Conservation (phyloP, 1,284 basidiomycete species). For the Wolfiporia cocos region DNA sequence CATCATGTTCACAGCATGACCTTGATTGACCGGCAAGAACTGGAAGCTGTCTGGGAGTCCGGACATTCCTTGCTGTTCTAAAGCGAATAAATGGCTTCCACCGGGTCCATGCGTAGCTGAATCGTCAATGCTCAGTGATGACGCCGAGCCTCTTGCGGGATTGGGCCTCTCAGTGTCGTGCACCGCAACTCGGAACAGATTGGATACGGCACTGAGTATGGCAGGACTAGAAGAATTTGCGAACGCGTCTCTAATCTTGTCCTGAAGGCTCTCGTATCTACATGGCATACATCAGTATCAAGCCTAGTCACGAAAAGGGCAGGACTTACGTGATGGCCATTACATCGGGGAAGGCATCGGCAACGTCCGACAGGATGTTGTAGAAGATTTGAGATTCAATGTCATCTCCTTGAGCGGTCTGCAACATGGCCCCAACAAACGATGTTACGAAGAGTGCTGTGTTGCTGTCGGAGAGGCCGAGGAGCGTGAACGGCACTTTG, state of each 20-base stretch:
- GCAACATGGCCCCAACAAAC: slow-evolving; percentile 72
- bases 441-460: slow-evolving; percentile 72
- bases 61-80: slow-evolving; percentile 67
- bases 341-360: slow-evolving; percentile 64
- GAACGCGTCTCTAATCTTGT: slow-evolving; percentile 74
- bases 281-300: slow-evolving; percentile 6
- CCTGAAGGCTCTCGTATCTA: slow-evolving; percentile 77
- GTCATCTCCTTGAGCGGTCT: slow-evolving; percentile 76
- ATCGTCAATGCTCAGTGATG: slow-evolving; percentile 65
- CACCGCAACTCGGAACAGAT: slow-evolving; percentile 65
- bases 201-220: slow-evolving; percentile 68
- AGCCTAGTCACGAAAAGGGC: slow-evolving; percentile 6
- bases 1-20: slow-evolving; percentile 56
- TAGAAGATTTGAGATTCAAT: slow-evolving; percentile 80
- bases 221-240: slow-evolving; percentile 66
- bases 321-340: slow-evolving; percentile 66
- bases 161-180: slow-evolving; percentile 54
- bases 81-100: slow-evolving; percentile 42
- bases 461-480: slow-evolving; percentile 61
- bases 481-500: slow-evolving; percentile 47
- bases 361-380: slow-evolving; percentile 72
- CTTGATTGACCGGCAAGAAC: slow-evolving; percentile 56
- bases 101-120: slow-evolving; percentile 31
- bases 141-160: slow-evolving; percentile 46
- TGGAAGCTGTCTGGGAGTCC: slow-evolving; percentile 64